Percentiles rank a stretch among this genome's conserved stretches.
phyloP scores from a whole-genome alignment of 768 basidiomycete species.

The Mycena capillaripes region DNA sequence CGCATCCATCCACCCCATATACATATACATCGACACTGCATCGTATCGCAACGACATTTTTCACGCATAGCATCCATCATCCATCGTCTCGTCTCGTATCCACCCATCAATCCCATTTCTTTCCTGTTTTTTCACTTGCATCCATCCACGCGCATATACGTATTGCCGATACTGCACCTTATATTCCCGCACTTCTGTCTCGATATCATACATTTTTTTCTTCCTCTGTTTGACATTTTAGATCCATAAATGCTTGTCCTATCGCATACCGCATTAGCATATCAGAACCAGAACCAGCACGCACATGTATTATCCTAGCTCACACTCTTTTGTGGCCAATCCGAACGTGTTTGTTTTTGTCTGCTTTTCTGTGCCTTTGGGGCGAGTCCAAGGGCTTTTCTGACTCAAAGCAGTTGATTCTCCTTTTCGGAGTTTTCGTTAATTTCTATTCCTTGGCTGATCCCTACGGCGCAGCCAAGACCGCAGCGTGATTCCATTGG shows the following conservation, averaged over 20 bases:
- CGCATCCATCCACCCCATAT: slow-evolving; percentile 24
- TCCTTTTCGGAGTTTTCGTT: too few relatives aligned
- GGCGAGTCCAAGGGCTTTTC: too few relatives aligned
- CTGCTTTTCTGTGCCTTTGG: too few relatives aligned
- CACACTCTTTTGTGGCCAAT: background rate
- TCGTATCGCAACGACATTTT: background rate
- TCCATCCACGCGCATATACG: slow-evolving; percentile 1
- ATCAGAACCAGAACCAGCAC: background rate
- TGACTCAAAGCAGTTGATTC: too few relatives aligned
- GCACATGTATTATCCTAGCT: background rate
- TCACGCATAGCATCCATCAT: background rate
- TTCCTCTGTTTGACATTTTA: background rate
- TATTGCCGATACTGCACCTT: background rate
- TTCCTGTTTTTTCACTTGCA: slow-evolving; percentile 17
- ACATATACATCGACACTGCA: background rate
- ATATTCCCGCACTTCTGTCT: background rate
- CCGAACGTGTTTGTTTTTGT: too few relatives aligned
- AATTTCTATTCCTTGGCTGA: too few relatives aligned
- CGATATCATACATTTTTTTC: background rate
- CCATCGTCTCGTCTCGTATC: slow-evolving; percentile 16
- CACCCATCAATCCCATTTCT: slow-evolving; percentile 1
- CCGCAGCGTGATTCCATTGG: too few relatives aligned
- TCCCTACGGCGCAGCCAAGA: too few relatives aligned
- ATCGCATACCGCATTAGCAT: background rate
- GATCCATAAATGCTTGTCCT: background rate